Evolutionary conservation across 129 eudicot species (phyloP).

Genomic region (Helianthus tuberosus): DNA sequence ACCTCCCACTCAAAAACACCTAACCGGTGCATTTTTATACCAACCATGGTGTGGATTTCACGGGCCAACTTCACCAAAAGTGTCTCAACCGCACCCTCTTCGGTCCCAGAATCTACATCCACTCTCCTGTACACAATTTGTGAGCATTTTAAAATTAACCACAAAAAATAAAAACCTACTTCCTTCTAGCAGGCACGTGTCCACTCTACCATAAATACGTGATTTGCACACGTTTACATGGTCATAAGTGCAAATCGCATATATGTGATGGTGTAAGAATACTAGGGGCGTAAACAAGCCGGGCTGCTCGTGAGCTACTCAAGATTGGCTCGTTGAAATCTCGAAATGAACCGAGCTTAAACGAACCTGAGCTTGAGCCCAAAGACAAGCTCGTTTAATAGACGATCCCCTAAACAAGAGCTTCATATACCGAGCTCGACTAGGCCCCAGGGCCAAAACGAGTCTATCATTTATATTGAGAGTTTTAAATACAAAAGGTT

Average conservation of each 20-base stretch:
- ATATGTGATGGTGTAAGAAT: neutral
- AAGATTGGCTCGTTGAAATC: too few relatives aligned
- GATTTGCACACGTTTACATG: neutral
- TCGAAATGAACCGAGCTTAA: too few relatives aligned
- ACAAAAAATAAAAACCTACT: neutral
- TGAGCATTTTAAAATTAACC: neutral
- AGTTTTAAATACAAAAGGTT: too few relatives aligned
- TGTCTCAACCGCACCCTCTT: slow-evolving; percentile 67
- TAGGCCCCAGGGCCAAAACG: too few relatives aligned
- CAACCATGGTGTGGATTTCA: slow-evolving; percentile 70
- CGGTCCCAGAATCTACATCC: slow-evolving; percentile 48
- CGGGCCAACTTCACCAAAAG: slow-evolving; percentile 74
- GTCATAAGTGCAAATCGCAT: neutral
- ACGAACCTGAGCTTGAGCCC: too few relatives aligned
- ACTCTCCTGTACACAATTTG: slow-evolving; percentile 52
- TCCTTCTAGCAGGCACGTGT: neutral
- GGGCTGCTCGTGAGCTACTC: too few relatives aligned
- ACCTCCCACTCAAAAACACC: slow-evolving; percentile 98
- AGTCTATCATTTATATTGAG: too few relatives aligned
- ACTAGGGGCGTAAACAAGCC: too few relatives aligned
- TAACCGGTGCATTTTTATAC: slow-evolving; percentile 89
- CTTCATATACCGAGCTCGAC: too few relatives aligned
- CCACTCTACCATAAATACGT: neutral
- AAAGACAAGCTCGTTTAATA: too few relatives aligned
- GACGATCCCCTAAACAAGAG: too few relatives aligned